Evolutionary conservation across 2,329 filamentous ascomycete species (phyloP).

Genomic region (Periconia digitata): DNA sequence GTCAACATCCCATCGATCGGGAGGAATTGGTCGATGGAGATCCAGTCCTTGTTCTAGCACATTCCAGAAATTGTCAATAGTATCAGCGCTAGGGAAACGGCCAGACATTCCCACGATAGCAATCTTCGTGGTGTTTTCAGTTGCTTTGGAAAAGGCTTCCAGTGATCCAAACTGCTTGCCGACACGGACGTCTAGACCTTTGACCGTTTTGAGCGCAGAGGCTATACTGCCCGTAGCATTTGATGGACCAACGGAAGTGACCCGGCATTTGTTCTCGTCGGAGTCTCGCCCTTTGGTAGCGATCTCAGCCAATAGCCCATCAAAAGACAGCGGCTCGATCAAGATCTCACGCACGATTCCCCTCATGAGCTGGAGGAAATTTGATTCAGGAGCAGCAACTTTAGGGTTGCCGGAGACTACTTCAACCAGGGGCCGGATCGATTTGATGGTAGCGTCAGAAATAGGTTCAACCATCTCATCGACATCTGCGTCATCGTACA

Average conservation of each 20-base stretch:
- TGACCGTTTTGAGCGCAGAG: not conserved
- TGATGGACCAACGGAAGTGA: not conserved
- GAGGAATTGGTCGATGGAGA: conserved; percentile 26
- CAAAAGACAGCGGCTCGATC: not conserved
- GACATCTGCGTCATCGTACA: conserved; percentile 50
- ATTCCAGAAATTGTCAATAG: conserved; percentile 35
- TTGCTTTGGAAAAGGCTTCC: not conserved
- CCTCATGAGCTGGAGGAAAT: not conserved
- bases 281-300: not conserved
- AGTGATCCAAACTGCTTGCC: not conserved
- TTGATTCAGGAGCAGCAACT: not conserved
- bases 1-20: conserved; percentile 29
- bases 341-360: not conserved
- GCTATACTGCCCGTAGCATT: conserved; percentile 1
- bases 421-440: not conserved
- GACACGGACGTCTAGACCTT: not conserved
- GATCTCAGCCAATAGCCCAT: not conserved
- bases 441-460: not conserved
- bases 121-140: not conserved
- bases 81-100: conserved; percentile 28
- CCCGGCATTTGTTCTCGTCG: not conserved
- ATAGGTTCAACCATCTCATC: conserved; percentile 39
- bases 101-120: conserved; percentile 41
- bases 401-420: not conserved
- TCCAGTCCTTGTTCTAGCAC: conserved; percentile 26